Percentiles rank a stretch among this genome's conserved stretches.
Evolutionary conservation across 2,329 filamentous ascomycete species (phyloP).

Genomic region (Diaporthe australafricana): DNA sequence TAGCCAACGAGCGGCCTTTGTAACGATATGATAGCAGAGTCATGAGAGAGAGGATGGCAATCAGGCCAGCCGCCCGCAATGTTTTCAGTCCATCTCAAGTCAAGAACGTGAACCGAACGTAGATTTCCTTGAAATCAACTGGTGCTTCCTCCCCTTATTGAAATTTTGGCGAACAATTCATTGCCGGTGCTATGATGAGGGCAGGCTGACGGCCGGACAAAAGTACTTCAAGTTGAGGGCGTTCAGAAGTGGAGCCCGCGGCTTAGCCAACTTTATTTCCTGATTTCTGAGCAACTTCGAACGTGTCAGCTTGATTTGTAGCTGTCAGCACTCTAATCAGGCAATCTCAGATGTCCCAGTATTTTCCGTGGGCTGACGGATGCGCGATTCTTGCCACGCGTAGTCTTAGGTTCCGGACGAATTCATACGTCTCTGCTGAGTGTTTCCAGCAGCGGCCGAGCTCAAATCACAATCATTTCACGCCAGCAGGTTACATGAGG

Average conservation of each 20-base stretch:
- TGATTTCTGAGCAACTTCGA: background rate
- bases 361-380: background rate
- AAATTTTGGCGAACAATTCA: background rate
- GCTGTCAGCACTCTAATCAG: too few relatives aligned
- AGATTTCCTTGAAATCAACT: background rate
- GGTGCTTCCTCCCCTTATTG: too few relatives aligned
- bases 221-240: too few relatives aligned
- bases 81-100: background rate
- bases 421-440: background rate
- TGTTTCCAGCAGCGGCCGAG: background rate
- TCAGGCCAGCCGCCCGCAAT: background rate
- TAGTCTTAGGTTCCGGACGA: too few relatives aligned
- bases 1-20: background rate
- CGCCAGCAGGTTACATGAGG: background rate
- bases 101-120: too few relatives aligned
- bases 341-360: background rate
- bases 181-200: background rate
- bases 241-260: background rate
- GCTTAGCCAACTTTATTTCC: background rate
- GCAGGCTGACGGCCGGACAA: background rate
- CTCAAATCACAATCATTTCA: background rate
- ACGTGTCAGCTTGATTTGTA: too few relatives aligned
- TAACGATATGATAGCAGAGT: background rate
- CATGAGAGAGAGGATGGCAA: background rate
- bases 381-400: too few relatives aligned